Conservation (phyloP, 768 basidiomycete species). For the Leccinum subtestaceum region DNA sequence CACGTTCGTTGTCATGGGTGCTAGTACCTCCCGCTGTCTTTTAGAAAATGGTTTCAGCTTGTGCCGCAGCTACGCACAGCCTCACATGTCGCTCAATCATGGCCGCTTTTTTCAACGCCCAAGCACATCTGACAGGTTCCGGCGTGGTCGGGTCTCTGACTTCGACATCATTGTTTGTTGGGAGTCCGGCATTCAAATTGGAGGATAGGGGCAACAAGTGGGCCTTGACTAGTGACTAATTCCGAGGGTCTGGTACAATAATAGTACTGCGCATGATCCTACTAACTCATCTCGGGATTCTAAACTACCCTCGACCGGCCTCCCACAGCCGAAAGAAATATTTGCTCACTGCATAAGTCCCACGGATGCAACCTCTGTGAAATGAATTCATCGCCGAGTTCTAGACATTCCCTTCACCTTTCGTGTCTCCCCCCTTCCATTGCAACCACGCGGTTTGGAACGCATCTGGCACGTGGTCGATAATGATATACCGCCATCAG, state of each 20-base stretch:
- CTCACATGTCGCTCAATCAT: neutral
- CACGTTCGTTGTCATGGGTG: conserved; percentile 14
- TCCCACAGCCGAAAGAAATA: neutral
- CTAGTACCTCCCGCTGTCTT: neutral
- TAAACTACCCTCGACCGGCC: neutral
- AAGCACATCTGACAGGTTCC: neutral
- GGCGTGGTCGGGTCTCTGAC: neutral
- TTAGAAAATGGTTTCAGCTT: neutral
- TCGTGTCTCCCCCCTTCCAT: neutral
- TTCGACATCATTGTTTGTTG: conserved; percentile 6
- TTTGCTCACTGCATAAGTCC: neutral
- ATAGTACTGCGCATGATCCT: neutral
- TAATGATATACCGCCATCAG: neutral
- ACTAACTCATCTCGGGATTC: neutral
- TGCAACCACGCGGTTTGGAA: neutral
- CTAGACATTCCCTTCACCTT: neutral
- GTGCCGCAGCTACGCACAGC: conserved; percentile 6
- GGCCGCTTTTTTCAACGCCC: neutral
- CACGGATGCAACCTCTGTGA: neutral
- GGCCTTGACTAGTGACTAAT: neutral
- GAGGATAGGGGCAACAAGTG: neutral
- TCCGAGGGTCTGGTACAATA: neutral
- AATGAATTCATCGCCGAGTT: neutral
- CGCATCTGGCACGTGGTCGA: neutral
- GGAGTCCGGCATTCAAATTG: conserved; percentile 1